Percentiles rank a stretch among this genome's conserved stretches.
Evolutionary conservation across 176 grass and related monocot genomes (phyloP).

Genomic region (Oryza punctata): DNA sequence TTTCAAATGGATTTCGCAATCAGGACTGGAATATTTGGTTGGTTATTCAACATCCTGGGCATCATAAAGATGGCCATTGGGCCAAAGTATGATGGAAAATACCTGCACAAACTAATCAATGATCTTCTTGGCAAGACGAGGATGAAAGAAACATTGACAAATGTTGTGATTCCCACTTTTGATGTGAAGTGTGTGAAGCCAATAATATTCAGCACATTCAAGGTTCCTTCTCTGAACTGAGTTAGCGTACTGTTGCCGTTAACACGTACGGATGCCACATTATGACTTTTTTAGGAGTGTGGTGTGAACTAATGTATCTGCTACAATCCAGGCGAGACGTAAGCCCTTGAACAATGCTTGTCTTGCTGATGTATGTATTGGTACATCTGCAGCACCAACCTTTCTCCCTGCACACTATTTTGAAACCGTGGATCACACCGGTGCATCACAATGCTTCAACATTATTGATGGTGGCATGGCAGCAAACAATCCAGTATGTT

Average conservation of each 20-base stretch:
- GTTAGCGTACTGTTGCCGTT: too few relatives aligned
- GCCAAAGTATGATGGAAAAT: constrained; percentile 55
- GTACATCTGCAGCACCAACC: constrained; percentile 55
- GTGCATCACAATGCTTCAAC: constrained; percentile 43
- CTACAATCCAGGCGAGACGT: constrained; percentile 27
- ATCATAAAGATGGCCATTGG: constrained; percentile 23
- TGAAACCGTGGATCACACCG: constrained; percentile 33
- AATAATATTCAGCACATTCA: constrained; percentile 56
- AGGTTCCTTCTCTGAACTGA: constrained; percentile 20
- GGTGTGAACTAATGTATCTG: neutral
- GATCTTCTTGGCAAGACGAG: constrained; percentile 27
- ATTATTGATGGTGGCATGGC: constrained; percentile 55
- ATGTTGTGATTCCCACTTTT: constrained; percentile 58
- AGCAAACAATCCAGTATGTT: constrained; percentile 54
- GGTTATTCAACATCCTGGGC: constrained; percentile 25
- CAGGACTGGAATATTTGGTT: constrained; percentile 33
- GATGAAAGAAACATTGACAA: constrained; percentile 49
- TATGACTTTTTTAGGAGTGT: neutral
- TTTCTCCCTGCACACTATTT: constrained; percentile 57
- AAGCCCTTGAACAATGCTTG: constrained; percentile 44
- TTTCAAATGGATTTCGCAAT: neutral
- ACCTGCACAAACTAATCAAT: constrained; percentile 43
- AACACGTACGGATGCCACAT: neutral
- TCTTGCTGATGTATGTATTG: constrained; percentile 53
- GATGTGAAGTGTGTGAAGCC: constrained; percentile 51